phyloP scores from a whole-genome alignment of 192 early-diverging fungal species.

The Rhizoclosmatium globosum region DNA sequence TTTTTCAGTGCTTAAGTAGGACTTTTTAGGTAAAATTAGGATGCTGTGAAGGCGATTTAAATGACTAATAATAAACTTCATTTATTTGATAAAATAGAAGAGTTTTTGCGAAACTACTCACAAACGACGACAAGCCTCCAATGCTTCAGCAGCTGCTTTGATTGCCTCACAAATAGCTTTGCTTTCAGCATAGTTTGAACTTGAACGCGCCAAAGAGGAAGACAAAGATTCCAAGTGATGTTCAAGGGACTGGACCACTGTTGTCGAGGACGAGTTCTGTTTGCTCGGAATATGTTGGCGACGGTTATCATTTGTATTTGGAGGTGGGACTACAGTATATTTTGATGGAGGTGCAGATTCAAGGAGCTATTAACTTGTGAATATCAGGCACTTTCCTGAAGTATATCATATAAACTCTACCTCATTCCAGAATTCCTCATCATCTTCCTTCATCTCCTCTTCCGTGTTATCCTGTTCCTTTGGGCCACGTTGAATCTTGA shows the following conservation, averaged over 20 bases:
- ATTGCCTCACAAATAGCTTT: conserved; percentile 18
- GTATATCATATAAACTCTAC: neutral
- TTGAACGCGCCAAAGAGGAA: neutral
- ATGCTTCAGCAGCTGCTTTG: conserved; percentile 4
- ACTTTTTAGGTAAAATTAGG: no score
- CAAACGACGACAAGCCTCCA: conserved; percentile 14
- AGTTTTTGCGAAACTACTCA: neutral
- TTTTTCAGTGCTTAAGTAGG: no score
- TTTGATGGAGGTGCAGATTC: conserved; percentile 27
- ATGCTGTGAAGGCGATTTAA: no score
- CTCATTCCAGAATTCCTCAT: conserved; percentile 29
- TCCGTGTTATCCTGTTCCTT: neutral
- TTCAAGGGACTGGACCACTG: neutral
- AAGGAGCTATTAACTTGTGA: conserved; percentile 3
- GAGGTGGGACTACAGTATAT: conserved; percentile 2
- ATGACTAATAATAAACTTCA: no score
- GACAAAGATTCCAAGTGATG: neutral
- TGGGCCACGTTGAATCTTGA: neutral
- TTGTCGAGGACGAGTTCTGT: neutral
- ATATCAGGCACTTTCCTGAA: neutral
- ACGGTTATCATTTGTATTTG: neutral
- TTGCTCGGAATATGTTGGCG: neutral
- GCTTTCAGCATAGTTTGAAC: neutral
- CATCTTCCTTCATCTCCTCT: conserved; percentile 2
- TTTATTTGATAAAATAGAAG: no score